Evolutionary conservation across 768 basidiomycete genomes (phyloP).

Genomic region (Guyanaporus albipodus): DNA sequence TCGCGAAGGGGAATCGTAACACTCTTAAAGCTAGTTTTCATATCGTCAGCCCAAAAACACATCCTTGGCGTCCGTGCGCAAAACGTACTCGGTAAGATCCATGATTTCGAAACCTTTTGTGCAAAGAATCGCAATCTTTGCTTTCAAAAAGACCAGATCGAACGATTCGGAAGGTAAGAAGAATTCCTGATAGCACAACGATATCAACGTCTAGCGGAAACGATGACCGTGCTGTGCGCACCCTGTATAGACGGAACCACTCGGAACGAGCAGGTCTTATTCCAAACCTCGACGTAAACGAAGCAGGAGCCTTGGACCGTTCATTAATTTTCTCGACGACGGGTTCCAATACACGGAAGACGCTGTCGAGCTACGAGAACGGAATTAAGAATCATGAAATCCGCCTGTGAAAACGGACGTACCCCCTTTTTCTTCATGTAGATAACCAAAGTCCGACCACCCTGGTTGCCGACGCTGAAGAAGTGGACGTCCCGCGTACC

Average conservation of each 20-base stretch:
- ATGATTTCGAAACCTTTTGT: constrained; percentile 97
- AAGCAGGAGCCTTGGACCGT: constrained; percentile 63
- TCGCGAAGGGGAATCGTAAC: constrained; percentile 86
- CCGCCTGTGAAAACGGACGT: constrained; percentile 15
- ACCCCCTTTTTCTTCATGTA: constrained; percentile 96
- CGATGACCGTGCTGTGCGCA: constrained; percentile 20
- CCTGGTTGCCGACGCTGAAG: constrained; percentile 88
- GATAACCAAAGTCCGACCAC: constrained; percentile 84
- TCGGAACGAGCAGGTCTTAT: constrained; percentile 80
- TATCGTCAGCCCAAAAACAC: neutral
- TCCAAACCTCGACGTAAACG: constrained; percentile 69
- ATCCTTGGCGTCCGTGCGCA: neutral
- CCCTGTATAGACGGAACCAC: constrained; percentile 92
- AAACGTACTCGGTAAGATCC: constrained; percentile 85
- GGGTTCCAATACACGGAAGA: constrained; percentile 97
- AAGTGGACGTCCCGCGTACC: constrained; percentile 92
- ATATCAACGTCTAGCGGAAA: neutral
- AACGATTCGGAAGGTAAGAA: constrained; percentile 90
- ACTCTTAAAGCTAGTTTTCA: constrained; percentile 63
- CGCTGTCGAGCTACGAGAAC: constrained; percentile 63
- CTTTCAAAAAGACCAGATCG: constrained; percentile 89
- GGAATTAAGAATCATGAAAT: constrained; percentile 12
- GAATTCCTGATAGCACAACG: constrained; percentile 57
- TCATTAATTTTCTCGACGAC: constrained; percentile 88
- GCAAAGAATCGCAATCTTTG: constrained; percentile 89